Base-by-base conservation (phyloP, 2,329 filamentous ascomycete species). In the Tolypocladium capitatum region DNA sequence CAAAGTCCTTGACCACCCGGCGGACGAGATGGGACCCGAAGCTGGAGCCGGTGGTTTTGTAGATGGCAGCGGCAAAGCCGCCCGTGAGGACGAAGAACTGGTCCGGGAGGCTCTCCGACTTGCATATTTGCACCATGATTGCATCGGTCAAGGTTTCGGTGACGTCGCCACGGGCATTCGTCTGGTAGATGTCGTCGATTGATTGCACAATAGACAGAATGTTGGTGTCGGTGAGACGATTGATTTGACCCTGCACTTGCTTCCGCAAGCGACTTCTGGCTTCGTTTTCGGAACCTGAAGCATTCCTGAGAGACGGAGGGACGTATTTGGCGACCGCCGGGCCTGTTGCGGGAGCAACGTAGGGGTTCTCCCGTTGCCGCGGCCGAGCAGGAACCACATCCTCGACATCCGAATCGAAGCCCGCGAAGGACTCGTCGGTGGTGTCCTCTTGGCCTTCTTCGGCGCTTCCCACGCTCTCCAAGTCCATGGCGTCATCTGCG, bases 11-110 rank as follows among this genome's bases (percentile, higher is more conserved):
- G 16, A 94, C 84, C 7, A 91, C 71, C 33, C 80, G 78, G 53
- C 94, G 86, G 9, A 96, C 70, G 24, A 96, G 73, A 58, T 94
- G 84, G 1, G 90, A 91, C 4, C 88, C 91, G 65, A 97, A 90
- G 57, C 94, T 91, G 14, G 83, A 83, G 6, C 92, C 92, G 41
- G 92, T 75, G 7, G 92, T 74, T 60, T 87, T 94, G 68, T 95
- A 95, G 1, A 94, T 66, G 0, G 89, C 88, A 5, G 91, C 81
- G 33, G 91, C 80, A 60, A 97, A 97, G 5, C 89, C 91, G 34
- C 90, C 89, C 48, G 89, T 84, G 11, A 97, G 76, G 46, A 96
- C 88, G 47, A 96, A 79, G 56, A 96, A 94, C 0, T 90, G 92
- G 56, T 96, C 91, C 5, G 85, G 81, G 2, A 96, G 71, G 40